Conservation (phyloP, 192 early-diverging fungal species). For the Coemansia aciculifera region DNA sequence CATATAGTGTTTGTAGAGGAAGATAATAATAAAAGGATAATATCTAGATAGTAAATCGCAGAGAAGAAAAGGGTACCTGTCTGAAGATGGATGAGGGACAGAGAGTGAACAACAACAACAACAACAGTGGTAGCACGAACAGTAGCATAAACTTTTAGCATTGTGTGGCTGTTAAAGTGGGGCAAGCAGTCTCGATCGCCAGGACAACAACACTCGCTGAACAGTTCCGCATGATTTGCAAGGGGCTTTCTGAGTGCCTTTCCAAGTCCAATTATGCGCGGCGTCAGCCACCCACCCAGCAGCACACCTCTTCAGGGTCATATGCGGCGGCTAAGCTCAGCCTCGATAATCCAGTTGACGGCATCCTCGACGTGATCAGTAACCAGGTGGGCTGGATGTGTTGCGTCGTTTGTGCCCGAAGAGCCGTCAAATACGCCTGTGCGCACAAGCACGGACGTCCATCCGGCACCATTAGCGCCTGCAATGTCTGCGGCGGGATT, state of each 20-base stretch:
- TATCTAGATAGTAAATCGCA: background rate
- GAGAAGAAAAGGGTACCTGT: background rate
- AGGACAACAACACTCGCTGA: no score
- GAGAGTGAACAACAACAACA: background rate
- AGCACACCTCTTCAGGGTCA: background rate
- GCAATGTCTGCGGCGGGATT: constrained; percentile 73
- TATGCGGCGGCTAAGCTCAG: constrained; percentile 18
- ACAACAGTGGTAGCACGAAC: background rate
- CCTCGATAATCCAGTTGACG: constrained; percentile 53
- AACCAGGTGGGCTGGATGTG: constrained; percentile 60
- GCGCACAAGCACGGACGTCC: constrained; percentile 70
- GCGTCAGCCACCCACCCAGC: constrained; percentile 3
- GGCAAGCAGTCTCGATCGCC: background rate
- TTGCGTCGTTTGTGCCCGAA: constrained; percentile 51
- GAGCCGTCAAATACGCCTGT: constrained; percentile 67
- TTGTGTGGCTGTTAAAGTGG: background rate
- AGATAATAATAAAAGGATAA: background rate
- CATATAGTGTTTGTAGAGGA: background rate
- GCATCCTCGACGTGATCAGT: constrained; percentile 69
- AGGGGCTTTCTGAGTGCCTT: background rate
- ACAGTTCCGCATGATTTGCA: no score
- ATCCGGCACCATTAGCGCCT: constrained; percentile 71
- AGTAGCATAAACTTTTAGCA: background rate
- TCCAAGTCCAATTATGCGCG: background rate
- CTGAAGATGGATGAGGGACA: background rate